Conservation (phyloP, 768 basidiomycete genomes). For the Tulasnella sp. region DNA sequence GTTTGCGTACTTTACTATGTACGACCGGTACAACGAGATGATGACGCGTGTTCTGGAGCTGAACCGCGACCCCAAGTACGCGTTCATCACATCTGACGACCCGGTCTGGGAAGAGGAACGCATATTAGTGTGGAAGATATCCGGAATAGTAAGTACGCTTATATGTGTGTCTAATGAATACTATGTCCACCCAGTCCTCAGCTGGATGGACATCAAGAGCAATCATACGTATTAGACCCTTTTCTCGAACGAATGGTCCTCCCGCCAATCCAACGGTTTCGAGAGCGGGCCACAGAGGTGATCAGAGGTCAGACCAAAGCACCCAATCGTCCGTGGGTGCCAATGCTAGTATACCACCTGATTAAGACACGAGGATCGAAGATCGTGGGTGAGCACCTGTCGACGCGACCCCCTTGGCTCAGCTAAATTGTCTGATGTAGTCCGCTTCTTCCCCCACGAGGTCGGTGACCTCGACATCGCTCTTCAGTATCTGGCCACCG, state of each 20-base stretch:
- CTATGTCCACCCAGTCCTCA: slow-evolving; percentile 27
- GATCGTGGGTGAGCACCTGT: slow-evolving; percentile 58
- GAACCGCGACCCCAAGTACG: too few species aligned
- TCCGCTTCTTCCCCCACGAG: slow-evolving; percentile 89
- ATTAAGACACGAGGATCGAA: slow-evolving; percentile 86
- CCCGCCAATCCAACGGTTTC: slow-evolving; percentile 58
- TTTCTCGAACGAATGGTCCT: slow-evolving; percentile 64
- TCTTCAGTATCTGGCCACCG: slow-evolving; percentile 46
- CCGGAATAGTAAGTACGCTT: background rate
- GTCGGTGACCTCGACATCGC: slow-evolving; percentile 69
- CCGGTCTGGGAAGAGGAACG: background rate
- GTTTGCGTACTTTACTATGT: slow-evolving; percentile 3
- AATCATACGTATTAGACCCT: slow-evolving; percentile 85
- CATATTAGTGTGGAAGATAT: background rate
- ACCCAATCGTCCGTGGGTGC: slow-evolving; percentile 38
- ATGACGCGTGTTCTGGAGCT: background rate
- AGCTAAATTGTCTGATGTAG: slow-evolving; percentile 31
- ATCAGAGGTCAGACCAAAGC: slow-evolving; percentile 24
- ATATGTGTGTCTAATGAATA: background rate
- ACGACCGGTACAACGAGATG: background rate
- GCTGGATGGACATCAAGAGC: slow-evolving; percentile 87
- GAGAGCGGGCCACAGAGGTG: slow-evolving; percentile 38
- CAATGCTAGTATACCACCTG: slow-evolving; percentile 60
- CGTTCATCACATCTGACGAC: too few species aligned
- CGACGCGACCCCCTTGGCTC: too few species aligned